These are phyloP conservation scores for Rubia yunnanensis DNA, from an alignment of 257 asterid species.

Conservation along the genomic window DNA sequence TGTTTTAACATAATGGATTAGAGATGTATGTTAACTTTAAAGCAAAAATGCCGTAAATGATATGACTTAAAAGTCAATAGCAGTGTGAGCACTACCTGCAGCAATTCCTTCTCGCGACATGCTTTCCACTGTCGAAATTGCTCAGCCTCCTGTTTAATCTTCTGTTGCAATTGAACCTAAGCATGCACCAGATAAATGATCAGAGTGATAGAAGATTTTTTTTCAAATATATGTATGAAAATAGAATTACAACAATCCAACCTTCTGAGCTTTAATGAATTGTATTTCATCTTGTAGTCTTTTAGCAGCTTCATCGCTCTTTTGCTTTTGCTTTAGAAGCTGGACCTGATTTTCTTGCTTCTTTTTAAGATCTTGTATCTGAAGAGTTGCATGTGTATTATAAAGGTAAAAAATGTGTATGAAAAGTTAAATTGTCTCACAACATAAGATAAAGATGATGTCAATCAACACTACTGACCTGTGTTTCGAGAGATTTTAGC, in stretches of 20 bases:
- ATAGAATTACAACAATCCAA: conserved; percentile 18
- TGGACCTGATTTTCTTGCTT: conserved; percentile 94
- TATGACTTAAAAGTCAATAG: not conserved
- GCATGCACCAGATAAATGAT: conserved; percentile 14
- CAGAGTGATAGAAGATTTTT: not conserved
- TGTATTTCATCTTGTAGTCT: conserved; percentile 92
- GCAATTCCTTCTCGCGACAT: conserved; percentile 86
- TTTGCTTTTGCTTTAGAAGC: conserved; percentile 88
- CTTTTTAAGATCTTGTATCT: conserved; percentile 98
- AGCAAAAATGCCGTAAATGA: not conserved
- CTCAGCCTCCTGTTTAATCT: conserved; percentile 96
- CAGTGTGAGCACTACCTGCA: conserved; percentile 48
- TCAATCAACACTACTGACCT: conserved; percentile 33
- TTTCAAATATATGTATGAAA: not conserved
- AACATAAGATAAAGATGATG: not conserved
- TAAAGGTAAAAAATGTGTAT: not conserved
- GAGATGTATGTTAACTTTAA: no score
- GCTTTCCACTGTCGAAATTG: conserved; percentile 99
- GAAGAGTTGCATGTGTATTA: conserved; percentile 12
- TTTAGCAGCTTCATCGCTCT: conserved; percentile 95
- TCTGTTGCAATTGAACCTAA: conserved; percentile 91
- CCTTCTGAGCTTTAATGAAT: conserved; percentile 95
- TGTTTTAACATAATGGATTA: no score
- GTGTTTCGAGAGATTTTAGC: conserved; percentile 77
- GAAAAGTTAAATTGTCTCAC: conserved; percentile 1